These are phyloP conservation scores for Diaporthe capsici DNA, from an alignment of 2,329 filamentous ascomycete genomes.

Conservation along the genomic window DNA sequence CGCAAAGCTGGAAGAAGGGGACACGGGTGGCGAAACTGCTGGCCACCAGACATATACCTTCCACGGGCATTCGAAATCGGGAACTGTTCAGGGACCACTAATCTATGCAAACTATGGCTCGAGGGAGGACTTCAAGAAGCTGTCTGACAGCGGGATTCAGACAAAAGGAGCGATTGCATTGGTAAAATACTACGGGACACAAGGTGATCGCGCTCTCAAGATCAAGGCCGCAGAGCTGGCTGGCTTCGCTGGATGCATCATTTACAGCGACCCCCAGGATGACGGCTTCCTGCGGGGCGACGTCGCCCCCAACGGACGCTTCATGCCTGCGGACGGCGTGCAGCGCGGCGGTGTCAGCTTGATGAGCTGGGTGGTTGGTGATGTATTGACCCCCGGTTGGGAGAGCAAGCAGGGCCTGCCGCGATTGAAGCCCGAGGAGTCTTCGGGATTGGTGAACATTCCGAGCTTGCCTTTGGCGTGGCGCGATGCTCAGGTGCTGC, in stretches of 20 bases:
- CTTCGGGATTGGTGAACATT: conserved; percentile 82
- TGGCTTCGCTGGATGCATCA: conserved; percentile 88
- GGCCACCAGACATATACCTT: conserved; percentile 83
- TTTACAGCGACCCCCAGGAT: conserved; percentile 91
- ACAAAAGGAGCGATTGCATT: conserved; percentile 86
- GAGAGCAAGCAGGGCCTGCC: conserved; percentile 76
- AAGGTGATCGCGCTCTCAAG: conserved; percentile 82
- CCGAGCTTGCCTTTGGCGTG: conserved; percentile 92
- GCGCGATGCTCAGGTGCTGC: conserved; percentile 86
- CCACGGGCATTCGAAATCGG: conserved; percentile 89
- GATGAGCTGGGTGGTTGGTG: conserved; percentile 86
- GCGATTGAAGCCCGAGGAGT: conserved; percentile 78
- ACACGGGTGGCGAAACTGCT: conserved; percentile 72
- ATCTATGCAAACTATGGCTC: conserved; percentile 96
- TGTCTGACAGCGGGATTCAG: conserved; percentile 80
- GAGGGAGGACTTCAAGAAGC: conserved; percentile 81
- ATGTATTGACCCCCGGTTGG: conserved; percentile 92
- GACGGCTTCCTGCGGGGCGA: conserved; percentile 84
- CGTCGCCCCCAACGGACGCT: conserved; percentile 82
- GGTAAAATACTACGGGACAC: conserved; percentile 83
- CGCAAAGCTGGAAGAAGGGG: conserved; percentile 86
- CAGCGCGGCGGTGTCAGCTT: conserved; percentile 86
- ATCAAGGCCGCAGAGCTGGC: conserved; percentile 90
- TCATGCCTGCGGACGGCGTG: conserved; percentile 85
- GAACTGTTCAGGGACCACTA: conserved; percentile 87